These are phyloP conservation scores for Fusarium udum DNA, from an alignment of 2,329 filamentous ascomycete species.

Conservation along the genomic window DNA sequence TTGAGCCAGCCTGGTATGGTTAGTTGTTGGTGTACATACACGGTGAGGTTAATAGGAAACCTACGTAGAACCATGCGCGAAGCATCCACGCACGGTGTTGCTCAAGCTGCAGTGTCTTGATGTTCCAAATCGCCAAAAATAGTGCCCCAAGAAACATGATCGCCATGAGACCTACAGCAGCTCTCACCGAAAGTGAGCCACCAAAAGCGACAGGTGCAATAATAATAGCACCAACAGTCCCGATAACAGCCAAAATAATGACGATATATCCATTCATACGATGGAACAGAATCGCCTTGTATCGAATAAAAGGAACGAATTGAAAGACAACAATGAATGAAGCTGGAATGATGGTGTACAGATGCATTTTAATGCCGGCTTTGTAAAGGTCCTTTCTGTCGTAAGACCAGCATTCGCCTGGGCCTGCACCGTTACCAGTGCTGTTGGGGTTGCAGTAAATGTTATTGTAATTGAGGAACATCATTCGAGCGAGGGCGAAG, in stretches of 20 bases:
- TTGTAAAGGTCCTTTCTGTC: conserved; percentile 7
- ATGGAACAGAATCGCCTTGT: conserved; percentile 63
- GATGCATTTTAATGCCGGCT: conserved; percentile 56
- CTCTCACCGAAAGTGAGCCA: conserved; percentile 60
- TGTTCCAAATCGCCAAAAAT: conserved; percentile 61
- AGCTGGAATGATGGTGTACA: conserved; percentile 55
- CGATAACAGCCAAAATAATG: conserved; percentile 57
- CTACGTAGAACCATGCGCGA: conserved; percentile 43
- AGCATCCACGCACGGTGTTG: conserved; percentile 73
- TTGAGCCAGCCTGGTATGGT: conserved; percentile 4
- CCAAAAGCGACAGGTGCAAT: conserved; percentile 62
- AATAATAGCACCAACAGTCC: conserved; percentile 61
- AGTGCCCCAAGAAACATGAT: conserved; percentile 56
- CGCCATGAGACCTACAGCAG: conserved; percentile 52
- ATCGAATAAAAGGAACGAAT: conserved; percentile 57
- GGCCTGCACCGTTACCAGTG: not conserved
- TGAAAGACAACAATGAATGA: conserved; percentile 56
- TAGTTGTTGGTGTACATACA: not conserved
- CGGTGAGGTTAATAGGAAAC: fast-evolving
- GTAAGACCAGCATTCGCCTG: conserved; percentile 22
- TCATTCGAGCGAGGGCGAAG: conserved; percentile 25
- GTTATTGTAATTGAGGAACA: conserved; percentile 32
- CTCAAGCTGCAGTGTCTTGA: conserved; percentile 68
- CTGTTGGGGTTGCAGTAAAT: conserved; percentile 17
- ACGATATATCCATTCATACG: conserved; percentile 68